phyloP scores from a whole-genome alignment of 2,329 filamentous ascomycete genomes.

The Curvularia lunata region DNA sequence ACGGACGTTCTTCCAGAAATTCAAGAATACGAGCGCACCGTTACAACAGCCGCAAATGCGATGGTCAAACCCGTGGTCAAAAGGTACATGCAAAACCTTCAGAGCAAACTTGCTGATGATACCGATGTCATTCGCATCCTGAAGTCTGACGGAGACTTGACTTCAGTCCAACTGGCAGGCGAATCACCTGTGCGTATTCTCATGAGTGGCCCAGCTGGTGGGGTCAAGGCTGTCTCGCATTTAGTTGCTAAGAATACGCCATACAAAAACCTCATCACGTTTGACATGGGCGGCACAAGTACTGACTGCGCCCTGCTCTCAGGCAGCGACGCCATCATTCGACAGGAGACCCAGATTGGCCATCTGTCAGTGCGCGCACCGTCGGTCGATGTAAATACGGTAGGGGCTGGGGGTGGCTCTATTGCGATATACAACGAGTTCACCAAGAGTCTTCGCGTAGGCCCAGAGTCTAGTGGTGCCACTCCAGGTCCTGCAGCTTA shows the following conservation, averaged over 20 bases:
- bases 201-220: conserved; percentile 59
- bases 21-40: conserved; percentile 58
- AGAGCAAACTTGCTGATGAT: conserved; percentile 50
- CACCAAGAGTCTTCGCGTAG: conserved; percentile 57
- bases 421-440: conserved; percentile 57
- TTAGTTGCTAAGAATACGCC: conserved; percentile 54
- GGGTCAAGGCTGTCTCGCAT: conserved; percentile 58
- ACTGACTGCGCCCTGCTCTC: conserved; percentile 58
- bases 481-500: conserved; percentile 59
- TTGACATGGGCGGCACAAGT: conserved; percentile 60
- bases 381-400: conserved; percentile 57
- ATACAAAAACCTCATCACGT: conserved; percentile 57
- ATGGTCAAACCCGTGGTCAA: conserved; percentile 58
- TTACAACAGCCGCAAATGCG: conserved; percentile 57
- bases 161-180: conserved; percentile 53
- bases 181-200: conserved; percentile 58
- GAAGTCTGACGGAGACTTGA: conserved; percentile 59
- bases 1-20: conserved; percentile 56
- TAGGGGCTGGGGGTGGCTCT: conserved; percentile 59
- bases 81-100: conserved; percentile 53
- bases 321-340: conserved; percentile 52
- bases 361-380: conserved; percentile 55
- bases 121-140: conserved; percentile 57
- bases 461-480: conserved; percentile 59
- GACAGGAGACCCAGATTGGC: conserved; percentile 56